Conservation (phyloP, 164 flowering plant species). For the Umbilicus rupestris region DNA sequence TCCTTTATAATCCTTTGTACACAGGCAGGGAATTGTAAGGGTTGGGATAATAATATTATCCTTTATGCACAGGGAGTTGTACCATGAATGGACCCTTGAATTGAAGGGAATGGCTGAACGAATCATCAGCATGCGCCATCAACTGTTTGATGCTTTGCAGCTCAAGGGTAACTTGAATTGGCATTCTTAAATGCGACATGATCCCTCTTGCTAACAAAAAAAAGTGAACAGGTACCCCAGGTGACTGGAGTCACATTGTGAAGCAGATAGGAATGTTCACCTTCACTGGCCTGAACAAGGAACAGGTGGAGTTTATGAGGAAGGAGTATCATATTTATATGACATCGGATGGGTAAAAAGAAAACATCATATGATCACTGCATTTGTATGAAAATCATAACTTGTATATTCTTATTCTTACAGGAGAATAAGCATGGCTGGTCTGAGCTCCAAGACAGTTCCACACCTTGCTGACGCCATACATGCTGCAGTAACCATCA, state of each 20-base stretch:
- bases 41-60: too few species aligned
- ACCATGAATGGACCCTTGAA: slow-evolving; percentile 86
- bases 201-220: too few species aligned
- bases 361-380: background rate
- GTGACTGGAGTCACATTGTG: slow-evolving; percentile 98
- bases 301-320: slow-evolving; percentile 90
- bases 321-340: slow-evolving; percentile 90
- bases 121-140: slow-evolving; percentile 82
- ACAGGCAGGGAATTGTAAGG: slow-evolving; percentile 72
- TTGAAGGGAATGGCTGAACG: slow-evolving; percentile 98
- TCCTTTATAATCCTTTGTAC: slow-evolving; percentile 10
- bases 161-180: slow-evolving; percentile 43
- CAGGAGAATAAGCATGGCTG: slow-evolving; percentile 99
- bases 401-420: slow-evolving; percentile 9
- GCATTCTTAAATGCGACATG: too few species aligned
- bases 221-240: slow-evolving; percentile 64
- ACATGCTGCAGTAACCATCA: slow-evolving; percentile 71
- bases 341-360: slow-evolving; percentile 93
- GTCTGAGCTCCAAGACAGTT: slow-evolving; percentile 78
- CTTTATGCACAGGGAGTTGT: slow-evolving; percentile 48
- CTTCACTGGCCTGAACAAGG: slow-evolving; percentile 79
- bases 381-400: background rate
- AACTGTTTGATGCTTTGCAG: slow-evolving; percentile 69
- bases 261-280: slow-evolving; percentile 99
- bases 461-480: slow-evolving; percentile 93